Evolutionary conservation across 805 yeast genomes (phyloP).

Genomic region (Sungouiozyma ichnusensis): DNA sequence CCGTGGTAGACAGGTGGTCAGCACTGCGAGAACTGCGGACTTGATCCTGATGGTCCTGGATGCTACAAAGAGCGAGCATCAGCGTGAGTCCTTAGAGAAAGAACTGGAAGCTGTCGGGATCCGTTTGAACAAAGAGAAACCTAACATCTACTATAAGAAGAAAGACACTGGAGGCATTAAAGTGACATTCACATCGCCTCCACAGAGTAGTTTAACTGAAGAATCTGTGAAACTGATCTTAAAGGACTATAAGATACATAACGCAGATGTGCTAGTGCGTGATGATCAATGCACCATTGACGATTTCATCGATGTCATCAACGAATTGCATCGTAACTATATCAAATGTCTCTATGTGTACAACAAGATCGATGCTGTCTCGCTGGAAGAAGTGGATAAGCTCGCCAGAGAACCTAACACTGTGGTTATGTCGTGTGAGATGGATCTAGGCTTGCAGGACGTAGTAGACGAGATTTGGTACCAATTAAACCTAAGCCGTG

Average conservation of each 20-base stretch:
- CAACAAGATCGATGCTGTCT: conserved; percentile 91
- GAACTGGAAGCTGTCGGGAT: conserved; percentile 94
- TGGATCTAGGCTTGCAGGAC: conserved; percentile 77
- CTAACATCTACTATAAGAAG: conserved; percentile 63
- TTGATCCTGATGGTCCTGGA: conserved; percentile 86
- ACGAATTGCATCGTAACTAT: conserved; percentile 78
- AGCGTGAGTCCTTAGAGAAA: conserved; percentile 71
- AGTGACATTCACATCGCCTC: conserved; percentile 69
- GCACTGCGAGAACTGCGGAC: conserved; percentile 93
- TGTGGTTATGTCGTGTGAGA: conserved; percentile 85
- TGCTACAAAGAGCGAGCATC: conserved; percentile 89
- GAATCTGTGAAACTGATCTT: conserved; percentile 65
- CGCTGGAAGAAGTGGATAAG: conserved; percentile 86
- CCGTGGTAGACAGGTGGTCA: conserved; percentile 92
- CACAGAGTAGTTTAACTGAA: conserved; percentile 63
- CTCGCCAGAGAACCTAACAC: conserved; percentile 89
- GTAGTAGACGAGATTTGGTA: conserved; percentile 91
- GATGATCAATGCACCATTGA: conserved; percentile 87
- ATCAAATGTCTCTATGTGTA: conserved; percentile 88
- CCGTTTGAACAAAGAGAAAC: conserved; percentile 69
- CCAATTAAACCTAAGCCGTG: conserved; percentile 64
- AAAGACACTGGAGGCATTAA: conserved; percentile 91
- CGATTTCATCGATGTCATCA: conserved; percentile 84
- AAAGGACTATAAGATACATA: conserved; percentile 82
- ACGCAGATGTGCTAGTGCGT: conserved; percentile 83